Base-by-base conservation (phyloP, 306 rosid genomes). In the Gastrolobium bilobum region DNA sequence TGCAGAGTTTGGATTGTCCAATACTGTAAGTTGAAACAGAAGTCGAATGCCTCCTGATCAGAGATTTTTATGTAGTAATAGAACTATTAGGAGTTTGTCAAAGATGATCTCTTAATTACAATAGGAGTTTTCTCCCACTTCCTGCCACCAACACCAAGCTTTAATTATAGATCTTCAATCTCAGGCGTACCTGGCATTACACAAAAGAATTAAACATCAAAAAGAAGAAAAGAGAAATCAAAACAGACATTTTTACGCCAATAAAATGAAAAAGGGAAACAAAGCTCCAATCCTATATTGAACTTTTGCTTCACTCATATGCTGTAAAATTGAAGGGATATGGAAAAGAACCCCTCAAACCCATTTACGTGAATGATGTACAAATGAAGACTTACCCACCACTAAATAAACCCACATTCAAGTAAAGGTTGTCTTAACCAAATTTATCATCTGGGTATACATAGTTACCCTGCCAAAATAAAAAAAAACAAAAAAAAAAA, bases 131-230 rank as follows among this genome's bases (percentile, higher is more conserved):
- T 20, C 26, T 20, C 26, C 26, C 26, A 20, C 26, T 20, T 20
- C 48, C 26, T 68, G 61, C 26, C 48, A 20, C 61, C 30, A 58
- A 40, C 57, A 11, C 3, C 64, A 26, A 29, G 64, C 34, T 79
- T 60, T 20, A 71, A 30, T 44, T 30, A 58, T 73, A 79, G 73
- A 79, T 61, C 83, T 20, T 20, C 26, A 20, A 20, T 20, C 26
- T 20, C 26, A 20, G 26, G 26, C 26, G 0, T 0, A 20, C 26
- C 44, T n/a, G 10, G 34, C 68, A 71, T 30, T 51, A 15, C 31
- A 42, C 40, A 51, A 3, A 63, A 53, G 42, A 72, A 40, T 60
- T 52, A 34, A 31, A 48, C 10, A 43, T 30, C 38, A 51, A 71
- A 38, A 50, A 4, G 35, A 71, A 62, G 59, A 40, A 61, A 80